Percentiles rank a stretch among this genome's conserved stretches.
Conservation (phyloP, 202 grass and related monocot genomes). For the Panicum hallii region DNA sequence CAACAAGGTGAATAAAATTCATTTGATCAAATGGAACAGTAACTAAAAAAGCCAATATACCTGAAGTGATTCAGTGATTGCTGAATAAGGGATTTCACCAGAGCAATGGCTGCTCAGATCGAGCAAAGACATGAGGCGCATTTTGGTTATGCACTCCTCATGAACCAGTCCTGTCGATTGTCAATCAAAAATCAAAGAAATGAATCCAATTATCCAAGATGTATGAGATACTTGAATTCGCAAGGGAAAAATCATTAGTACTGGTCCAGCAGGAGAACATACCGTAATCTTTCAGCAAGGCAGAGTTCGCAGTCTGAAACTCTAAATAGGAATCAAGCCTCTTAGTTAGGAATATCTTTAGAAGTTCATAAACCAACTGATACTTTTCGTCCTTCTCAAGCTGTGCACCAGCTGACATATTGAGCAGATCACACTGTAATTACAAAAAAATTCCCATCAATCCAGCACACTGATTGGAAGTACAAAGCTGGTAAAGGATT, state of each 20-base stretch:
- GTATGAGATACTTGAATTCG: not conserved
- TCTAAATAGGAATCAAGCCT: conserved; percentile 81
- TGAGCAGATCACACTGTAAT: conserved; percentile 87
- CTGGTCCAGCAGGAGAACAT: conserved; percentile 7
- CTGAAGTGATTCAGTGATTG: conserved; percentile 79
- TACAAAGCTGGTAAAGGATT: not conserved
- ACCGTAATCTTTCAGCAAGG: conserved; percentile 73
- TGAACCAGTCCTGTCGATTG: conserved; percentile 66
- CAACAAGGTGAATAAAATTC: not conserved
- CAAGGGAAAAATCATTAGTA: not conserved
- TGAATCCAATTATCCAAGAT: not conserved
- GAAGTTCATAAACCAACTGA: not conserved
- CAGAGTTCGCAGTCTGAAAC: conserved; percentile 71
- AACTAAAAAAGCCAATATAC: conserved; percentile 42
- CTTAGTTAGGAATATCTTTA: conserved; percentile 39
- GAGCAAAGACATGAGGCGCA: conserved; percentile 86
- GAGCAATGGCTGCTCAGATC: conserved; percentile 70
- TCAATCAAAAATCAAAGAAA: conserved; percentile 16
- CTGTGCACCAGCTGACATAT: conserved; percentile 78
- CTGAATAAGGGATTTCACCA: conserved; percentile 77
- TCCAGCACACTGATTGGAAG: not conserved
- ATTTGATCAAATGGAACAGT: not conserved
- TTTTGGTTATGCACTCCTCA: conserved; percentile 87
- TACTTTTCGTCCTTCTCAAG: conserved; percentile 48
- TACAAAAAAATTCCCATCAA: conserved; percentile 26